Percentiles rank a stretch among this genome's conserved stretches.
phyloP scores from a whole-genome alignment of 1,284 basidiomycete species.

The Sporisorium scitamineum region DNA sequence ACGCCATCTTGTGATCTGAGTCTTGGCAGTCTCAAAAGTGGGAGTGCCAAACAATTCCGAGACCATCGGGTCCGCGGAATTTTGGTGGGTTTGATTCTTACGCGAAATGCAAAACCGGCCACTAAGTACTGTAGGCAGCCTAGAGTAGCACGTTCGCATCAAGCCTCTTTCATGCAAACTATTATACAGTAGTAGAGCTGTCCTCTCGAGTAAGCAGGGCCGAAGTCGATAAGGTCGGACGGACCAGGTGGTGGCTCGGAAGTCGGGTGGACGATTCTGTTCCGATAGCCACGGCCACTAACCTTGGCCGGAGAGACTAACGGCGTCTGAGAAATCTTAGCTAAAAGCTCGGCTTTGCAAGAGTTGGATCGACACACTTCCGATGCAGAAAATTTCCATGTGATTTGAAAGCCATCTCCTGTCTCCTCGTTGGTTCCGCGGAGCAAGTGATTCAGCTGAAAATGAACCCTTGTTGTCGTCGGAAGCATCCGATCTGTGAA shows the following conservation, averaged over 20 bases:
- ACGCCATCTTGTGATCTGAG: neutral
- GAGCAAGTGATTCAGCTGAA: neutral
- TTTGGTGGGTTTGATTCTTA: neutral
- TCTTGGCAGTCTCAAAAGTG: neutral
- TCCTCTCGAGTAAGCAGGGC: too few species aligned
- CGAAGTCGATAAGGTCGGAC: too few species aligned
- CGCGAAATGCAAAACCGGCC: neutral
- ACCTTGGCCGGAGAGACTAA: too few species aligned
- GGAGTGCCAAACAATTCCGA: neutral
- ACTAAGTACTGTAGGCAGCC: too few species aligned
- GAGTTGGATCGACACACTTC: neutral
- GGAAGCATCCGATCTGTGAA: conserved; percentile 7
- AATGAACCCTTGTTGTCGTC: conserved; percentile 1
- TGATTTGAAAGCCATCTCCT: neutral
- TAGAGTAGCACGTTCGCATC: too few species aligned
- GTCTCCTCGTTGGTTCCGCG: neutral
- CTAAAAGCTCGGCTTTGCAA: neutral
- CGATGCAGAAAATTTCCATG: neutral
- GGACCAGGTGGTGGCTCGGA: neutral
- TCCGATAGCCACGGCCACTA: neutral
- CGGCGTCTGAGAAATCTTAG: neutral
- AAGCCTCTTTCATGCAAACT: neutral
- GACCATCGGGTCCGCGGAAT: neutral
- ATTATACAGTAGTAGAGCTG: neutral
- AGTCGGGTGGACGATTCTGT: neutral